Base-by-base conservation (phyloP, 148 eudicot genomes). In the Silene uniflora region DNA sequence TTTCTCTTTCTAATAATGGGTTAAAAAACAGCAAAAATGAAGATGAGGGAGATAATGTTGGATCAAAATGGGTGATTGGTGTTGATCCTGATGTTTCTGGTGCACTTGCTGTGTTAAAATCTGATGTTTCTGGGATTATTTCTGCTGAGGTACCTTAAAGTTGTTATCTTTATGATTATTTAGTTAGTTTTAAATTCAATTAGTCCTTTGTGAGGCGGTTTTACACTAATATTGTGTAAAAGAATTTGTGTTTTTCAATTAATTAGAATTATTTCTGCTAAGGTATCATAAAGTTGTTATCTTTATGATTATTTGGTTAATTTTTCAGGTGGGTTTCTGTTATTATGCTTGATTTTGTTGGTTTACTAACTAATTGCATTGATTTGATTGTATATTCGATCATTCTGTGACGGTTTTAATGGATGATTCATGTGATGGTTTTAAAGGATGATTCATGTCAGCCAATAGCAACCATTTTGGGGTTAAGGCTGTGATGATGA, bases 1-100 rank as follows among this genome's bases (percentile, higher is more conserved):
- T 71, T 67, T 93, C 98, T 27, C 91, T 93, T 62, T 76, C 91
- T 29, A 70, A 18, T 35, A 62, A 71, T 4, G 27, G 73, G 7
- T 56, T 73, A 54, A 16, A 72, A 16, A 63, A 13, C 18, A 59
- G 5, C 7, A 47, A 72, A 35, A 67, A 24, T 4, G 64, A 29
- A 11, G 10, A 3, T 52, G 75, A 21, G 22, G 47, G 14, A 49
- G 61, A 35, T 6, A 69, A 74, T 69, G 62, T 67, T 16, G 85
- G 73, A 59, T 79, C 81, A 25, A 63, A 73, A 7, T 93, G 94
- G 93, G 86, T 90, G 0, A 83, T 93, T 74, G 98, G 98, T 5
- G 78, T 93, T 47, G 98, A 93, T 82, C 98, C 97, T n/a, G 98
- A 93, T 89, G 80, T 84, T 62, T 85, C 89, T 52, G 98, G 98